Percentiles rank a stretch among this genome's conserved stretches.
Evolutionary conservation across 2,329 filamentous ascomycete genomes (phyloP).

Genomic region (Ploettnerulaceae sp.): DNA sequence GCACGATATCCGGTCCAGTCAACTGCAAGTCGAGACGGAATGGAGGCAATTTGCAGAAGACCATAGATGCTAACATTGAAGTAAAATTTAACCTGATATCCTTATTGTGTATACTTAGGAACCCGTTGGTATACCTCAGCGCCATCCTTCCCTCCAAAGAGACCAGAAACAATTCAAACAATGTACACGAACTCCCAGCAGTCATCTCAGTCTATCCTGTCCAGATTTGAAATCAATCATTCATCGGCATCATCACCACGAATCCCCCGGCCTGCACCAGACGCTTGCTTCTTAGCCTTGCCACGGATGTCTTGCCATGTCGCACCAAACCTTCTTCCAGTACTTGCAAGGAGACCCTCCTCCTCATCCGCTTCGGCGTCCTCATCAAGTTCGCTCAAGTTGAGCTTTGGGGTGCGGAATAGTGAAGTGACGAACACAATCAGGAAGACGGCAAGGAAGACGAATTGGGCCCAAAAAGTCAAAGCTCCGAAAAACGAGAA

Average conservation of each 20-base stretch:
- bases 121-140: slow-evolving; percentile 12
- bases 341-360: slow-evolving; percentile 82
- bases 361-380: slow-evolving; percentile 91
- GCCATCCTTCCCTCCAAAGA: slow-evolving; percentile 4
- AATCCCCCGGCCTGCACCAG: slow-evolving; percentile 19
- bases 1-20: not conserved
- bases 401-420: slow-evolving; percentile 73
- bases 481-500: slow-evolving; percentile 92
- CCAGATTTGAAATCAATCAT: slow-evolving; percentile 11
- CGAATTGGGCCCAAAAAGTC: slow-evolving; percentile 96
- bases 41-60: not conserved
- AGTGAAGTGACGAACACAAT: slow-evolving; percentile 74
- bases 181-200: slow-evolving; percentile 1
- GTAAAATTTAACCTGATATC: slow-evolving; percentile 7
- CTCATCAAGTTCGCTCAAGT: slow-evolving; percentile 74
- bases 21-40: not conserved
- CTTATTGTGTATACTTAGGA: slow-evolving; percentile 4
- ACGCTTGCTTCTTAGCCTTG: slow-evolving; percentile 26
- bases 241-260: slow-evolving; percentile 24
- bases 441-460: slow-evolving; percentile 78
- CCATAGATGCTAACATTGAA: not conserved
- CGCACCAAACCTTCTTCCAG: slow-evolving; percentile 73
- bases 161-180: slow-evolving; percentile 1
- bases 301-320: slow-evolving; percentile 82
- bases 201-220: not conserved